phyloP scores from a whole-genome alignment of 2,329 filamentous ascomycete species.

The Gremmenia infestans region DNA sequence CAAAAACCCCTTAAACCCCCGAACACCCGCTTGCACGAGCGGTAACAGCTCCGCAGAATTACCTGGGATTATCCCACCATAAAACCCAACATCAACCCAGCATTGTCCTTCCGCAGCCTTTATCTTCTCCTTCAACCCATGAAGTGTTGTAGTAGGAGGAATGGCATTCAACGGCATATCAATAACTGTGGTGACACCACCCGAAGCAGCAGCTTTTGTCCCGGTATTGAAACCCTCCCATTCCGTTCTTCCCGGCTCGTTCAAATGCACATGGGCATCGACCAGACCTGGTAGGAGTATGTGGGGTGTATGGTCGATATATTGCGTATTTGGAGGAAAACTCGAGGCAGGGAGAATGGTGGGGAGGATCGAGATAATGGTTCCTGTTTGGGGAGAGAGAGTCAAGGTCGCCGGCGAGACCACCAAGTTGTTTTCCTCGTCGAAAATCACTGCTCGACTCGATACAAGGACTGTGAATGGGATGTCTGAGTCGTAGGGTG shows the following conservation, averaged over 20 bases:
- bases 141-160: conserved; percentile 86
- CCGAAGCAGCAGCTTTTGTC: conserved; percentile 87
- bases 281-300: conserved; percentile 87
- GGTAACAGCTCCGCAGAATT: conserved; percentile 75
- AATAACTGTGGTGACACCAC: conserved; percentile 92
- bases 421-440: conserved; percentile 53
- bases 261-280: conserved; percentile 95
- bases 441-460: conserved; percentile 73
- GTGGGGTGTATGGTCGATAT: conserved; percentile 79
- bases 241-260: conserved; percentile 93
- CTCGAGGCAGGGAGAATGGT: conserved; percentile 67
- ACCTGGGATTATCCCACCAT: conserved; percentile 88
- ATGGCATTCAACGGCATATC: conserved; percentile 99
- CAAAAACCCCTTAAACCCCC: conserved; percentile 96
- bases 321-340: conserved; percentile 68
- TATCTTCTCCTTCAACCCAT: conserved; percentile 78
- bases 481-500: conserved; percentile 28
- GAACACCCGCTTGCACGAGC: conserved; percentile 77
- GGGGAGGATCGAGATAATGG: conserved; percentile 72
- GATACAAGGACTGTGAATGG: conserved; percentile 76
- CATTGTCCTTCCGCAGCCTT: conserved; percentile 79
- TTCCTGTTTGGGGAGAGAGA: conserved; percentile 73
- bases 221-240: conserved; percentile 98
- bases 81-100: conserved; percentile 99
- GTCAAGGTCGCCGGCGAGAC: conserved; percentile 80